A percentile compares a stretch with the other conserved stretches of the same genome.
phyloP scores from a whole-genome alignment of 2,329 filamentous ascomycete species.

The Alternaria sp. region DNA sequence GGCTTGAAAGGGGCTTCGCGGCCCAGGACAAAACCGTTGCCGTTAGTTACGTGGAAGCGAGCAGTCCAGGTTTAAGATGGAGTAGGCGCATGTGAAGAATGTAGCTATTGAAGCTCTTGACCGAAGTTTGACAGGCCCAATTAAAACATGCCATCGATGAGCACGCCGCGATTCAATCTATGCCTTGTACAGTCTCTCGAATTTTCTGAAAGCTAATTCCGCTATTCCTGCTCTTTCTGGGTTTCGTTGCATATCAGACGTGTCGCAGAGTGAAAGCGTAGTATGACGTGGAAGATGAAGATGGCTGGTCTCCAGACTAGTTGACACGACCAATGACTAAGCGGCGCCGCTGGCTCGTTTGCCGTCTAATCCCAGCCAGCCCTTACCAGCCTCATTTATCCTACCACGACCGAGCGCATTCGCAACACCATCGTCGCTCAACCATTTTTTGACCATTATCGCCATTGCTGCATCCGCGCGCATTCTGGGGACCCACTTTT shows the following conservation, averaged over 20 bases:
- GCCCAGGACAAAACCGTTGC: not conserved
- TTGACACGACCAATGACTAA: conserved; percentile 10
- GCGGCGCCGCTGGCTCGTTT: conserved; percentile 8
- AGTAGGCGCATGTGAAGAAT: not conserved
- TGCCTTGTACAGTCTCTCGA: not conserved
- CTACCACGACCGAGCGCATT: conserved; percentile 28
- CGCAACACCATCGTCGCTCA: conserved; percentile 32
- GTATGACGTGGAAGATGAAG: not conserved
- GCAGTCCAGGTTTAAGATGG: conserved; percentile 3
- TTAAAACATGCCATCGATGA: too few relatives aligned
- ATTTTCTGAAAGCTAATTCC: not conserved
- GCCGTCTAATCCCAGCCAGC: conserved; percentile 20
- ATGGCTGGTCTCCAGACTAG: not conserved
- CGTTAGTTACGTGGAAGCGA: conserved; percentile 4
- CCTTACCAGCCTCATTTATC: conserved; percentile 23
- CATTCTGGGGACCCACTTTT: conserved; percentile 21
- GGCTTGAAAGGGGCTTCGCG: conserved; percentile 7
- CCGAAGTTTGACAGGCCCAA: not conserved
- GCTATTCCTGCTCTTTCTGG: not conserved
- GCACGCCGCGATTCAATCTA: not conserved
- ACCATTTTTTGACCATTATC: conserved; percentile 24
- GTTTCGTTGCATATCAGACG: not conserved
- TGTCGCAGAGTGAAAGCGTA: not conserved
- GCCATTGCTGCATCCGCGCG: conserved; percentile 34
- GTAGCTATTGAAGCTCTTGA: not conserved